Evolutionary conservation across 768 basidiomycete genomes (phyloP).

Genomic region (Boletus speciosus): DNA sequence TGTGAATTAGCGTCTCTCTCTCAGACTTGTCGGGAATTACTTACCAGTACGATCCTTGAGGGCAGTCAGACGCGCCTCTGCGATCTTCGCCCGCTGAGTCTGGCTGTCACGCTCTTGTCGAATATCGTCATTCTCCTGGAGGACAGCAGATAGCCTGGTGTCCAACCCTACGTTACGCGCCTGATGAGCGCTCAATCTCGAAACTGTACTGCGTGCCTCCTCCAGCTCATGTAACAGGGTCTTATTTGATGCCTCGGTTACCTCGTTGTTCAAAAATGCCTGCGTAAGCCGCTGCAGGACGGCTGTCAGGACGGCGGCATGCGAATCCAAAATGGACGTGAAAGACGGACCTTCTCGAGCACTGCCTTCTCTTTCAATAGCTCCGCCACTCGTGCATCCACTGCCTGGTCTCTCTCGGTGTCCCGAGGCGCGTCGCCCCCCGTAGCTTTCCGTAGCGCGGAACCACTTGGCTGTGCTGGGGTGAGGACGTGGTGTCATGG

Average conservation of each 20-base stretch:
- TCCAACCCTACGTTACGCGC: conserved; percentile 73
- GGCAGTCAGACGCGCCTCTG: conserved; percentile 62
- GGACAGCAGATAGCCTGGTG: conserved; percentile 54
- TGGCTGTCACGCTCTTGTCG: conserved; percentile 79
- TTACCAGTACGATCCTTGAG: conserved; percentile 67
- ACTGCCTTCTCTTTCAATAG: conserved; percentile 55
- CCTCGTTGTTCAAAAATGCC: conserved; percentile 76
- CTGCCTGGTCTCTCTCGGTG: conserved; percentile 9
- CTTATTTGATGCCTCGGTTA: conserved; percentile 76
- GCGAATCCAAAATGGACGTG: background rate
- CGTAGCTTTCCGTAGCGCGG: conserved; percentile 13
- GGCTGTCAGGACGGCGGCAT: conserved; percentile 3
- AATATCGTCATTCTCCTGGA: conserved; percentile 79
- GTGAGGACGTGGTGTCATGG: conserved; percentile 11
- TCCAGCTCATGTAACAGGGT: conserved; percentile 70
- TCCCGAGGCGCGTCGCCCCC: conserved; percentile 9
- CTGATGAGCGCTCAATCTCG: conserved; percentile 63
- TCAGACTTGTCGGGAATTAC: conserved; percentile 4
- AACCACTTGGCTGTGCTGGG: conserved; percentile 15
- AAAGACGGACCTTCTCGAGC: conserved; percentile 42
- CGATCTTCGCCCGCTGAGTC: conserved; percentile 58
- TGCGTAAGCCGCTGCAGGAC: conserved; percentile 64
- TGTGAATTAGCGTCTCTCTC: conserved; percentile 3
- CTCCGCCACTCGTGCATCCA: conserved; percentile 34
- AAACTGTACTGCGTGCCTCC: conserved; percentile 63